phyloP scores from a whole-genome alignment of 1,284 basidiomycete species.

The Ceratobasidium sp. region DNA sequence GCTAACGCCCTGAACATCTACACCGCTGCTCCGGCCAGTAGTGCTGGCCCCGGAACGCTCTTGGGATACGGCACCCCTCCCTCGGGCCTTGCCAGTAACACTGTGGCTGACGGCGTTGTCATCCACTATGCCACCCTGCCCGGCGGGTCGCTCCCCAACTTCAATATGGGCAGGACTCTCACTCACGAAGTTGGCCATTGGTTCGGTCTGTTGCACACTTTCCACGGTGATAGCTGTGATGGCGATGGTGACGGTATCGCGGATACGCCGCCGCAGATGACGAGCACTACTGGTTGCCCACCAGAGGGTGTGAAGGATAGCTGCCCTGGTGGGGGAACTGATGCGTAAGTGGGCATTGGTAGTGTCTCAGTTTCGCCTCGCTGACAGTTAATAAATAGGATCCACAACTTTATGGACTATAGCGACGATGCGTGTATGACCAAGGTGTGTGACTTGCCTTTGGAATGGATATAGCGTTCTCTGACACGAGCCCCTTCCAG shows the following conservation, averaged over 20 bases:
- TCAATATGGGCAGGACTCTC: slow-evolving; percentile 52
- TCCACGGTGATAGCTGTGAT: slow-evolving; percentile 62
- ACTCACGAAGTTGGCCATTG: slow-evolving; percentile 65
- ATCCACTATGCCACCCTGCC: slow-evolving; percentile 45
- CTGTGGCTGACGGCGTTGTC: slow-evolving; percentile 45
- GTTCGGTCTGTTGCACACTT: slow-evolving; percentile 57
- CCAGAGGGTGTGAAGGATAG: slow-evolving; percentile 42
- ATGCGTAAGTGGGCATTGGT: slow-evolving; percentile 44
- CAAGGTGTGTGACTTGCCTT: not conserved
- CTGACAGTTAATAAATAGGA: no score
- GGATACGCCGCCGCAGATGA: slow-evolving; percentile 52
- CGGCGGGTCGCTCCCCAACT: slow-evolving; percentile 43
- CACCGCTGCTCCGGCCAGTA: slow-evolving; percentile 39
- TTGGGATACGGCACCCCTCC: slow-evolving; percentile 43
- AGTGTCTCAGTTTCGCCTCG: not conserved
- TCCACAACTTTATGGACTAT: slow-evolving; percentile 59
- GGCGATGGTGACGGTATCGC: slow-evolving; percentile 57
- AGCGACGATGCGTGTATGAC: slow-evolving; percentile 46
- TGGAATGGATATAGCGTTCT: not conserved
- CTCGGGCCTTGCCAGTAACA: slow-evolving; percentile 5
- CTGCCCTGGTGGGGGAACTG: slow-evolving; percentile 38
- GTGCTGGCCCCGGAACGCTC: slow-evolving; percentile 21
- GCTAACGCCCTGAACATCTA: slow-evolving; percentile 8
- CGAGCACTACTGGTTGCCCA: slow-evolving; percentile 41
- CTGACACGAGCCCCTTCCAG: slow-evolving; percentile 57